Evolutionary conservation across 176 grass and related monocot genomes (phyloP), one percentile per base, ranked within the genome.

Genomic region (Eleusine indica): DNA sequence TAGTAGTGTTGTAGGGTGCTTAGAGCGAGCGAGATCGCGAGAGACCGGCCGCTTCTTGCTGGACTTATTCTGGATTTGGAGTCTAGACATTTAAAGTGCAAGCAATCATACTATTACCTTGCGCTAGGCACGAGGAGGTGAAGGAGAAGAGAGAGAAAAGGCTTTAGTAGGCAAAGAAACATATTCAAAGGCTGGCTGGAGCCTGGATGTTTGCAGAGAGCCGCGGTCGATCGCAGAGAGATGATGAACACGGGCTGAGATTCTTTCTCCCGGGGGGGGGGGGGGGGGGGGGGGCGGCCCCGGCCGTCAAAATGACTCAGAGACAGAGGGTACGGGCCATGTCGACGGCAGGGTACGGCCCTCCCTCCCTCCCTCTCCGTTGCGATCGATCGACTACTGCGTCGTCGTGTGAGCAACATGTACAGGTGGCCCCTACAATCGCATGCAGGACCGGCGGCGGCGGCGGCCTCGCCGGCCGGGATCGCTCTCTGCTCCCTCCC

Each of bases 231-330:
- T 44, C 42, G 7, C 58, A 35, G 32, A 35, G 32, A 35, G 32
- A 35, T 35, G 22, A 21, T 17, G 68, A 80, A 69, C 82, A 84
- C 75, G 75, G 60, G 69, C 52, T 62, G 87, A 82, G 88, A 90
- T 78, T 86, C 79, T 62, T 79, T 68, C 48, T 35, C 32, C 32
- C 32, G 32, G 32, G 49, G 49, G 17, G 66, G 67, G 68, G 68
- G 25, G 25, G 25, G 25, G 25, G 32, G 32, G 49, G 49, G 17
- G 66, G 67, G 68, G 68, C 87, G 82, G 87, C 82, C 77, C 58
- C 81, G 70, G 81, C 82, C 64, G 49, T 82, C 83, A 83, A 83
- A 78, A 86, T 82, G 88, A 10, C 58, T 71, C 73, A 78, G 88
- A 21, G 83, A 47, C 8, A 47, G 60, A 64, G 22, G 61, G 61